These are phyloP conservation scores for Massarina eburnea DNA, from an alignment of 2,329 filamentous ascomycete genomes.

Conservation along the genomic window DNA sequence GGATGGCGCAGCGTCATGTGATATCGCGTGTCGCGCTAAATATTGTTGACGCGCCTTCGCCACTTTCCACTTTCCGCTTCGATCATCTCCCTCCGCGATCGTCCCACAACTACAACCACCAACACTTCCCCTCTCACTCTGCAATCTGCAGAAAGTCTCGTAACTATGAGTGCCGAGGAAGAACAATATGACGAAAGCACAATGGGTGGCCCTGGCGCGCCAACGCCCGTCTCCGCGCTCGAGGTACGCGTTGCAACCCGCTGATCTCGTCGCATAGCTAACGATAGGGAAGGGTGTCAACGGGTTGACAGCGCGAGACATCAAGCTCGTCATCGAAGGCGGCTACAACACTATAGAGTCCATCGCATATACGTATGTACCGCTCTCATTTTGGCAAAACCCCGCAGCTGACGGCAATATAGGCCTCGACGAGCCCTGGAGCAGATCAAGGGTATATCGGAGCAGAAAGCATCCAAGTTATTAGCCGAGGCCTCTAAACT, in stretches of 20 bases:
- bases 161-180: constrained; percentile 51
- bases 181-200: constrained; percentile 75
- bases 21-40: constrained; percentile 26
- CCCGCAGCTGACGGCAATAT: constrained; percentile 22
- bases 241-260: constrained; percentile 63
- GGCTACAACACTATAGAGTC: constrained; percentile 95
- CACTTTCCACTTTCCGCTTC: constrained; percentile 10
- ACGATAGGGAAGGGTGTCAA: constrained; percentile 68
- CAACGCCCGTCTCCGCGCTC: constrained; percentile 80
- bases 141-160: not conserved
- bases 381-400: not conserved
- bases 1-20: no score
- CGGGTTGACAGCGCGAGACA: constrained; percentile 91
- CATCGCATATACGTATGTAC: constrained; percentile 81
- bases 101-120: constrained; percentile 5
- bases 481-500: constrained; percentile 93
- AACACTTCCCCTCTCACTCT: not conserved
- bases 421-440: constrained; percentile 75
- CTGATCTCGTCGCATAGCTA: constrained; percentile 6
- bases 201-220: constrained; percentile 84
- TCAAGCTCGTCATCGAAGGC: constrained; percentile 87
- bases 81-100: constrained; percentile 13
- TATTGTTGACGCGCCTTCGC: not conserved
- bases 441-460: constrained; percentile 96
- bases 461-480: constrained; percentile 92